These are phyloP conservation scores for Aspergillus chevalieri DNA, from an alignment of 2,329 filamentous ascomycete species.

Conservation along the genomic window DNA sequence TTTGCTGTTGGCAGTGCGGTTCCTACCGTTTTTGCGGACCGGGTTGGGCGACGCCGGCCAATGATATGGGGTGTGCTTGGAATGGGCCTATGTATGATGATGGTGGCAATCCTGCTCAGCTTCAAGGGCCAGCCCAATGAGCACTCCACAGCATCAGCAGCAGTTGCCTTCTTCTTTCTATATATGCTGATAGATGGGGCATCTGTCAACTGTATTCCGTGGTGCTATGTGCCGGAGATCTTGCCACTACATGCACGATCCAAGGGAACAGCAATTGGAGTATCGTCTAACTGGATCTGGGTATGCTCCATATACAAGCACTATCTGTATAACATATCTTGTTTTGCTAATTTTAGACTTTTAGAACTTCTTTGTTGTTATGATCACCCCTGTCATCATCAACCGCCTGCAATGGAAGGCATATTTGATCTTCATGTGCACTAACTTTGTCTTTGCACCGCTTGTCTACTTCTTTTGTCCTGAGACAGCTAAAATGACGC, in stretches of 20 bases:
- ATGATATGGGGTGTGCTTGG: too few relatives aligned
- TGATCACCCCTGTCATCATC: slow-evolving; percentile 30
- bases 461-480: slow-evolving; percentile 39
- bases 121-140: slow-evolving; percentile 13
- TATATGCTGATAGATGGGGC: slow-evolving; percentile 41
- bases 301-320: slow-evolving; percentile 1
- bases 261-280: slow-evolving; percentile 29
- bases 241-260: slow-evolving; percentile 45
- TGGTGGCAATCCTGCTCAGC: not conserved
- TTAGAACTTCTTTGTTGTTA: slow-evolving; percentile 40
- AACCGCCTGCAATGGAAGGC: slow-evolving; percentile 30
- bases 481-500: slow-evolving; percentile 36
- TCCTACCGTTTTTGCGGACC: too few relatives aligned
- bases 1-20: too few relatives aligned
- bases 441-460: slow-evolving; percentile 28
- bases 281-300: not conserved
- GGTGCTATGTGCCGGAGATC: slow-evolving; percentile 48
- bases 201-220: slow-evolving; percentile 44
- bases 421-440: slow-evolving; percentile 32
- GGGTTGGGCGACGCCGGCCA: too few relatives aligned
- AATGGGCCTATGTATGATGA: too few relatives aligned
- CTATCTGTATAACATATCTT: slow-evolving; percentile 9
- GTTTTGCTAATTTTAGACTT: not conserved
- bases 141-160: slow-evolving; percentile 39
- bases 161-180: slow-evolving; percentile 46